A percentile compares a stretch with the other conserved stretches of the same genome.
Evolutionary conservation across 2,329 filamentous ascomycete species (phyloP).

Genomic region (Albifimbria verrucaria): DNA sequence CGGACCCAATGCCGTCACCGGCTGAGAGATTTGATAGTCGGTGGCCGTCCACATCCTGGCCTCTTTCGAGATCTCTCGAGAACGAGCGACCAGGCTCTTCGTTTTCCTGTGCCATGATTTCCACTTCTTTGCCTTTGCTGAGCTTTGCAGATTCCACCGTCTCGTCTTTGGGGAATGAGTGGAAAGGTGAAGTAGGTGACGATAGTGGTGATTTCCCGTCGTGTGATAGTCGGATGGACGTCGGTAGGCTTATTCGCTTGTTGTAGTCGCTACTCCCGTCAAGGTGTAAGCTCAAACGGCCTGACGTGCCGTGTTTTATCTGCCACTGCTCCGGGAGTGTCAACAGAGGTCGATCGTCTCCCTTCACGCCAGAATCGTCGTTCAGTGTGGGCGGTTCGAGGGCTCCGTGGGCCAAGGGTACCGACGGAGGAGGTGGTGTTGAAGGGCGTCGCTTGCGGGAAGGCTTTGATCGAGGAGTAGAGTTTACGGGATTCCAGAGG

Average conservation of each 20-base stretch:
- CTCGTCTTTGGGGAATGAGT: slow-evolving; percentile 6
- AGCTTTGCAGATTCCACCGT: slow-evolving; percentile 19
- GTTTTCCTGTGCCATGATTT: slow-evolving; percentile 39
- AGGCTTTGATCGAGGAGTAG: slow-evolving; percentile 44
- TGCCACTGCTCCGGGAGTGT: slow-evolving; percentile 48
- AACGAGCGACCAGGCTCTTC: slow-evolving; percentile 33
- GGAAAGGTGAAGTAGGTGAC: slow-evolving; percentile 21
- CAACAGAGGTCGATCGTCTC: slow-evolving; percentile 49
- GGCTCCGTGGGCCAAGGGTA: slow-evolving; percentile 46
- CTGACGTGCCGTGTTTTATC: slow-evolving; percentile 37
- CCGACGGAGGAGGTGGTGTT: slow-evolving; percentile 48
- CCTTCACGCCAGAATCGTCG: slow-evolving; percentile 36
- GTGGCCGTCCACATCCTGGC: slow-evolving; percentile 41
- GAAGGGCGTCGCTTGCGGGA: slow-evolving; percentile 45
- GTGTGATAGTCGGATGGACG: slow-evolving; percentile 50
- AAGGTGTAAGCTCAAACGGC: slow-evolving; percentile 48
- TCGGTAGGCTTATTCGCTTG: slow-evolving; percentile 50
- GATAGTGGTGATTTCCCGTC: slow-evolving; percentile 42
- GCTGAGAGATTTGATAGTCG: slow-evolving; percentile 47
- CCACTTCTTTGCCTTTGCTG: slow-evolving; percentile 52
- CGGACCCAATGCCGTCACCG: slow-evolving; percentile 51
- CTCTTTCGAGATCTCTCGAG: slow-evolving; percentile 54
- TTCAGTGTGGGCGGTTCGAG: slow-evolving; percentile 32
- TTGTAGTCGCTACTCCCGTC: slow-evolving; percentile 44
- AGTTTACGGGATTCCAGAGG: slow-evolving; percentile 61